Percentiles rank a stretch among this genome's conserved stretches.
These are phyloP conservation scores for Bretschneidera sinensis DNA, from an alignment of 345 rosid species.

Conservation along the genomic window DNA sequence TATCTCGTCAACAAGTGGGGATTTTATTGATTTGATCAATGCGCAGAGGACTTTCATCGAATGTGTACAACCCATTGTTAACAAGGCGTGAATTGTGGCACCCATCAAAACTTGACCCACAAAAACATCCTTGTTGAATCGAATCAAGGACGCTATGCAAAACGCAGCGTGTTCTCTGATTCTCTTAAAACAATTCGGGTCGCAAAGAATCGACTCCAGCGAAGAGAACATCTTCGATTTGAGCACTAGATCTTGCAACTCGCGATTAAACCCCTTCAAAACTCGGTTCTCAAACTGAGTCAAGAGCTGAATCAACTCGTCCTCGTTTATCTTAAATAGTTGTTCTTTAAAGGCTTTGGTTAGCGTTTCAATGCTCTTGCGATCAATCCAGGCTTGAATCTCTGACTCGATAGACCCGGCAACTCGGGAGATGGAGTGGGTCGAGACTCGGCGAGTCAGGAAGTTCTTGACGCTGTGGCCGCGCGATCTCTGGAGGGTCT, in stretches of 20 bases:
- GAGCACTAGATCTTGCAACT: constrained; percentile 50
- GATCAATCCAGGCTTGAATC: constrained; percentile 74
- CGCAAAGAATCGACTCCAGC: constrained; percentile 33
- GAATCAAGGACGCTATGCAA: constrained; percentile 38
- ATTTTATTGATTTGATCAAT: constrained; percentile 45
- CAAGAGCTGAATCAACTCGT: constrained; percentile 36
- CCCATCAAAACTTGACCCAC: constrained; percentile 57
- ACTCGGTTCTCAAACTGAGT: constrained; percentile 45
- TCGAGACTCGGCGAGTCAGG: constrained; percentile 49
- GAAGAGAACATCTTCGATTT: constrained; percentile 37
- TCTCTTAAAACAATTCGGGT: constrained; percentile 25
- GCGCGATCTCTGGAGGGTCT: constrained; percentile 26
- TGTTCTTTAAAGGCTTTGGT: constrained; percentile 26
- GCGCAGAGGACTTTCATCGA: constrained; percentile 35
- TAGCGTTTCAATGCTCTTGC: constrained; percentile 50
- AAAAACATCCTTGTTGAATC: constrained; percentile 69
- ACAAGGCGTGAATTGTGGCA: constrained; percentile 38
- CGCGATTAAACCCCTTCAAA: constrained; percentile 43
- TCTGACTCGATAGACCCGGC: constrained; percentile 59
- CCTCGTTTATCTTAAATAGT: constrained; percentile 17
- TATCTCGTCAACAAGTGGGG: constrained; percentile 59
- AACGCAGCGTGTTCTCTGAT: constrained; percentile 43
- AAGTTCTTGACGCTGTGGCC: constrained; percentile 41
- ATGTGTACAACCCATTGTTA: constrained; percentile 30
- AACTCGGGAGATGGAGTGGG: constrained; percentile 57